Base-by-base conservation (phyloP, 2,329 filamentous ascomycete species). In the Zymoseptoria passerinii region DNA sequence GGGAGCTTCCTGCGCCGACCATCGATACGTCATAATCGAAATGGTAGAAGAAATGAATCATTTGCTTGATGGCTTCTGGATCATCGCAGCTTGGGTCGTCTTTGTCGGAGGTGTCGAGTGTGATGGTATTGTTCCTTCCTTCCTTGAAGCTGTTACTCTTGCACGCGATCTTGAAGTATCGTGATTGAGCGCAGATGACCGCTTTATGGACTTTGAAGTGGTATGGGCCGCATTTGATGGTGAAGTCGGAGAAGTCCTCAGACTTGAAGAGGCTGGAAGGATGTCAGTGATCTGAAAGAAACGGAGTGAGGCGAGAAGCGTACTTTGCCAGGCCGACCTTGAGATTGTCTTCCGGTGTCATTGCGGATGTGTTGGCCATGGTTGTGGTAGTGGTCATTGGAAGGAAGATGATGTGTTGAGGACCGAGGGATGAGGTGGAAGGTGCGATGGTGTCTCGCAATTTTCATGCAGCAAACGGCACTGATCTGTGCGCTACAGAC, bases 41-140 rank as follows among this genome's bases (percentile, higher is more conserved):
- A n/a, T n/a, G n/a, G n/a, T n/a, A n/a, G n/a, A n/a, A n/a, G 59
- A 60, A 69, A 28, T 70, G 49, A 18, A 69, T 58, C 63, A 70
- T 67, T 9, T 56, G 52, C 57, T 65, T 63, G 48, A 70, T 55
- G 5, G 58, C 59, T 16, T 67, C 65, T 8, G 67, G 65, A 48
- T 68, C 65, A 23, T 68, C 65, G 57, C 61, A 63, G 3, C 54
- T 52, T 9, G 59, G 61, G 29, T 63, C 63, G 0, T 23, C 16
- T 8, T 60, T 54, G 4, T 35, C 52, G 6, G 65, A 53, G 19
- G 58, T 58, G 7, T 35, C 61, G 29, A 66, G 58, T 3, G 61
- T 50, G 50, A 67, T 67, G 13, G 10, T 53, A 20, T 59, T 59
- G 18, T 29, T 61, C 19, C 54, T 9, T 19, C 58, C 59, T 50